A percentile compares a stretch with the other conserved stretches of the same genome.
phyloP scores from a whole-genome alignment of 352 stramenopile species.

The Phytophthora rubi region DNA sequence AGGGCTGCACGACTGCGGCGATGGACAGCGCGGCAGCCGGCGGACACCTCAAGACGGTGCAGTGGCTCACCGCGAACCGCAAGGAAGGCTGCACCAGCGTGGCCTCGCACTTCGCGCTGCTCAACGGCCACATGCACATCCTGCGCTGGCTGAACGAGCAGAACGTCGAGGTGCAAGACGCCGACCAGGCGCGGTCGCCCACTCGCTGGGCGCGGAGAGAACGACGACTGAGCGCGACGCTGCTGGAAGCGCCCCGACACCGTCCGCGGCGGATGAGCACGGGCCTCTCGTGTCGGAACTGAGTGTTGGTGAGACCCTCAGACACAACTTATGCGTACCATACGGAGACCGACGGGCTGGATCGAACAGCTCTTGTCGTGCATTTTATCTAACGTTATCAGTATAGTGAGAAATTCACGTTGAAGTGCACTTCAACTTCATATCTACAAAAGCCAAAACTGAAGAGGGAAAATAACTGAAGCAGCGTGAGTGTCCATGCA shows the following conservation, averaged over 20 bases:
- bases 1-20: slow-evolving; percentile 75
- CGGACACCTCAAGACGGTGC: slow-evolving; percentile 70
- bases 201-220: slow-evolving; percentile 39
- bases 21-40: slow-evolving; percentile 77
- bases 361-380: slow-evolving; percentile 26
- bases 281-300: slow-evolving; percentile 32
- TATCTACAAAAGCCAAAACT: slow-evolving; percentile 2
- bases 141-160: slow-evolving; percentile 71
- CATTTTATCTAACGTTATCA: neutral
- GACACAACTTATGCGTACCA: slow-evolving; percentile 9
- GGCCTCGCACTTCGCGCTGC: slow-evolving; percentile 69
- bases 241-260: slow-evolving; percentile 35
- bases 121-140: slow-evolving; percentile 73
- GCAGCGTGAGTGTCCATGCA: neutral
- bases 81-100: slow-evolving; percentile 74
- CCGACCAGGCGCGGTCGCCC: neutral
- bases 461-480: neutral
- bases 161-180: slow-evolving; percentile 30
- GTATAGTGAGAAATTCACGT: neutral
- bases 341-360: slow-evolving; percentile 19
- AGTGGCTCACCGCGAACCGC: slow-evolving; percentile 68
- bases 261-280: slow-evolving; percentile 41
- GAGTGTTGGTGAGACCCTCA: slow-evolving; percentile 14
- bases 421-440: slow-evolving; percentile 28
- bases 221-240: slow-evolving; percentile 38